Evolutionary conservation across 176 grass and related monocot species (phyloP), one percentile per base, ranked within the genome.

Genomic region (Otatea glauca): DNA sequence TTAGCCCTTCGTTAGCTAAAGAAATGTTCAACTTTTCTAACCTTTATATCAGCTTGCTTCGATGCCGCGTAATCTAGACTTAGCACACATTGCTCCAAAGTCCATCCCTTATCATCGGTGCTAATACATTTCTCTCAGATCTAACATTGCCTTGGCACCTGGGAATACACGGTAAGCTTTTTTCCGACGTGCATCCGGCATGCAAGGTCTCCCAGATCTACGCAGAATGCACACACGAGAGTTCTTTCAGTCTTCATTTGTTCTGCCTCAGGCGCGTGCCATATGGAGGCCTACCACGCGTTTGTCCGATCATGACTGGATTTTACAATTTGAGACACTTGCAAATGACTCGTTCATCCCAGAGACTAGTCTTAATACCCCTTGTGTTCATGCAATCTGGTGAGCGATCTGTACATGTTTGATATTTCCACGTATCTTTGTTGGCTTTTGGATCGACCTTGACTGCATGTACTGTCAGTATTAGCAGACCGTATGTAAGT

Each of bases 221-320:
- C 12, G 42, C 29, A 74, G 25, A n/a, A 29, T 27, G 39, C 82
- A 50, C 21, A 24, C 20, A 64, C 41, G 44, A 64, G 63, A 21
- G 51, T 25, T 56, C n/a, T 48, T 60, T 35, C 41, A 10, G 4
- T 62, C 47, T 71, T 35, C 51, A 23, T 6, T 24, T 44, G 17
- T 17, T 58, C 16, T 55, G 4, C 13, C 44, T 2, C 9, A 9
- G 1, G 37, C 68, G n/a, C 43, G 77, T 81, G 88, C 63, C 83
- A 45, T 65, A 27, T 75, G 71, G 77, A 85, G 34, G 32, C 70
- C 29, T 4, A 56, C 32, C 83, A 85, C 88, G 42, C 88, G 82
- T 23, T 56, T 56, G 3, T 27, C 34, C 14, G 68, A 70, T 21
- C 60, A 53, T 32, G 58, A 80, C 77, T 15, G 24, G 70, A 21